A percentile compares a stretch with the other conserved stretches of the same genome.
phyloP scores from a whole-genome alignment of 371 early-diverging fungal species.

The Batkoa obscura region DNA sequence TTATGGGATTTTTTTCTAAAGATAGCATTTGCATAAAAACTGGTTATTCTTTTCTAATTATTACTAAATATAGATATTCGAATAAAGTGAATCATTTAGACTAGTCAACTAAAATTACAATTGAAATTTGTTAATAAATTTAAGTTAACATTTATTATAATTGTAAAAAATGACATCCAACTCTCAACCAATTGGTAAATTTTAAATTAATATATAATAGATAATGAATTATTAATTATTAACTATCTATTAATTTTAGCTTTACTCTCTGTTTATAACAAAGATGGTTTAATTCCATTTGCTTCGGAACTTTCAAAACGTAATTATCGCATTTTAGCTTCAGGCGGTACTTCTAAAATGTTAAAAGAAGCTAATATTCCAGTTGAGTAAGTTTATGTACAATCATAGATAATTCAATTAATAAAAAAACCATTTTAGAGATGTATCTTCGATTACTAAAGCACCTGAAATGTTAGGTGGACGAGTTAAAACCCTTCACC shows the following conservation, averaged over 20 bases:
- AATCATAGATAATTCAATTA: slow-evolving; percentile 2
- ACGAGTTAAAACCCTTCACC: slow-evolving; percentile 95
- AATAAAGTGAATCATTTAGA: too few species aligned
- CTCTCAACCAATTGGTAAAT: too few species aligned
- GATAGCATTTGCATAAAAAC: too few species aligned
- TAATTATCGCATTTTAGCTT: slow-evolving; percentile 71
- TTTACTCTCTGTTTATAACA: slow-evolving; percentile 92
- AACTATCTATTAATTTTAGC: slow-evolving; percentile 24
- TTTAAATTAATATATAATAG: too few species aligned
- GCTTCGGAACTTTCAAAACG: slow-evolving; percentile 58
- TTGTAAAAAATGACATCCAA: too few species aligned
- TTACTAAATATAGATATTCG: too few species aligned
- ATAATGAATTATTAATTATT: not conserved
- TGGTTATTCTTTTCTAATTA: too few species aligned
- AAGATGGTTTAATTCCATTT: slow-evolving; percentile 80
- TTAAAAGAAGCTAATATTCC: slow-evolving; percentile 75
- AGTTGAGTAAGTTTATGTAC: slow-evolving; percentile 38
- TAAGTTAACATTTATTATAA: too few species aligned
- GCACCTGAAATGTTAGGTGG: slow-evolving; percentile 98
- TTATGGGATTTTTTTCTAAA: too few species aligned
- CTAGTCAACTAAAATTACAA: too few species aligned
- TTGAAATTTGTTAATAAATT: too few species aligned
- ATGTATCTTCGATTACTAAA: slow-evolving; percentile 90
- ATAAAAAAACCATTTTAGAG: slow-evolving; percentile 21
- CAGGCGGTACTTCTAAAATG: slow-evolving; percentile 86